Base-by-base conservation (phyloP, 352 stramenopile species). In the Pseudoperonospora humuli region DNA sequence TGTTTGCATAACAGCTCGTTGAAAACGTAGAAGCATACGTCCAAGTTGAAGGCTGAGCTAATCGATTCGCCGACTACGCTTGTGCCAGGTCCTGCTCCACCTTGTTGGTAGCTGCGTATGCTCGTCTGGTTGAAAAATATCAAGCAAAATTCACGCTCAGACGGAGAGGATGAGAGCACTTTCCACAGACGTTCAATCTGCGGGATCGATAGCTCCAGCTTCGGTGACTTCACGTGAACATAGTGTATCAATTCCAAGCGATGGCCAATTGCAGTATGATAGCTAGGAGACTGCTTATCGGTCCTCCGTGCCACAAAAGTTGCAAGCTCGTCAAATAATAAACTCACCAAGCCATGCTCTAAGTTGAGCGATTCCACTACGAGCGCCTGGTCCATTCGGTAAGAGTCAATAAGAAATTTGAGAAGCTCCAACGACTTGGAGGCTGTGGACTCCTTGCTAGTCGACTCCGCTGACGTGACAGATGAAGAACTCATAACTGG, bases 341-440 rank as follows among this genome's bases (percentile, higher is more conserved):
- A 59, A 18, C 67, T 51, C 11, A 88, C 79, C 13, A 94, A 58
- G 4, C 69, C 57, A 24, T 92, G 75, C 26, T 88, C 74, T 11
- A 57, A 67, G 61, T 89, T 81, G 3, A 92, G 49, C 1, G 81
- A 70, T 47, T 89, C 75, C 18, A 92, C 70, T 1, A 92, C 63
- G 1, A 64, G 41, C 13, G 70, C 55, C 39, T 87, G 72, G 27
- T 89, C 76, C 17, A 73, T 63, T 29, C 74, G 67, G 39, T 92
- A 89, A 11, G 82, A 88, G 38, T 91, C 77, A 21, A 94, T 82
- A n/a, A 94, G 45, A 26, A 94, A 88, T 50, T 89, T 87, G 10
- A 94, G 64, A 31, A 91, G 47, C 43, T 94, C 82, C 39, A 91
- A 58, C 5, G 80, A 74, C 25, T 87, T 86, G 8, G 75, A 87